Evolutionary conservation across 345 rosid species (phyloP).

Genomic region (Salix arbutifolia): DNA sequence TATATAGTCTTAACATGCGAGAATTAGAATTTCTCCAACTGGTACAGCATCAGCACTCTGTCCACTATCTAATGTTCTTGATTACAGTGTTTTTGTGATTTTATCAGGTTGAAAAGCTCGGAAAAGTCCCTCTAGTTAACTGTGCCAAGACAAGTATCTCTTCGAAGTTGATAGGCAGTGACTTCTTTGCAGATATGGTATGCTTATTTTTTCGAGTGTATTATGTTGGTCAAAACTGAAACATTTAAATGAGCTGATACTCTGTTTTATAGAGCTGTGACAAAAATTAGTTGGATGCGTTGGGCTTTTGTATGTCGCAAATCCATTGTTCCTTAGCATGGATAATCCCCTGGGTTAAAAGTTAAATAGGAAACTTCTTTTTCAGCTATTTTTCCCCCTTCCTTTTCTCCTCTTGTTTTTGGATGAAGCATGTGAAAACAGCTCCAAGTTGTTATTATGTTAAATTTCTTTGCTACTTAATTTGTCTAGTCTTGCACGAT

Average conservation of each 20-base stretch:
- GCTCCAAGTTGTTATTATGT: neutral
- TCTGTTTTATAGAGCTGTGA: neutral
- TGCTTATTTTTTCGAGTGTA: constrained; percentile 6
- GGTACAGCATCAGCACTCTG: neutral
- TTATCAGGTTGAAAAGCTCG: constrained; percentile 88
- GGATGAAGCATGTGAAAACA: neutral
- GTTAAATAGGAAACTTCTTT: neutral
- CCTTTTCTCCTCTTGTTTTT: neutral
- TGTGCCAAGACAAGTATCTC: constrained; percentile 99
- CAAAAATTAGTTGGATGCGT: neutral
- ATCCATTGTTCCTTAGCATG: neutral
- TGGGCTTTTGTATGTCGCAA: neutral
- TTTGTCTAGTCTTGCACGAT: neutral
- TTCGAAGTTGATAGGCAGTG: constrained; percentile 88
- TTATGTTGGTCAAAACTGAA: too few relatives aligned
- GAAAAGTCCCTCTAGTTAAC: constrained; percentile 80
- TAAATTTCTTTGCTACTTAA: neutral
- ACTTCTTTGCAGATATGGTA: constrained; percentile 94
- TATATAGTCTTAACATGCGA: neutral
- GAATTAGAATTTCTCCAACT: neutral
- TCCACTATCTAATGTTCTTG: neutral
- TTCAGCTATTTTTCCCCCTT: too few relatives aligned
- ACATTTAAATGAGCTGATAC: neutral
- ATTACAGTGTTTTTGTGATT: neutral
- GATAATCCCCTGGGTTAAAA: neutral